Percentiles rank a stretch among this genome's conserved stretches.
phyloP scores from a whole-genome alignment of 257 asterid species.

The Plantago ovata region DNA sequence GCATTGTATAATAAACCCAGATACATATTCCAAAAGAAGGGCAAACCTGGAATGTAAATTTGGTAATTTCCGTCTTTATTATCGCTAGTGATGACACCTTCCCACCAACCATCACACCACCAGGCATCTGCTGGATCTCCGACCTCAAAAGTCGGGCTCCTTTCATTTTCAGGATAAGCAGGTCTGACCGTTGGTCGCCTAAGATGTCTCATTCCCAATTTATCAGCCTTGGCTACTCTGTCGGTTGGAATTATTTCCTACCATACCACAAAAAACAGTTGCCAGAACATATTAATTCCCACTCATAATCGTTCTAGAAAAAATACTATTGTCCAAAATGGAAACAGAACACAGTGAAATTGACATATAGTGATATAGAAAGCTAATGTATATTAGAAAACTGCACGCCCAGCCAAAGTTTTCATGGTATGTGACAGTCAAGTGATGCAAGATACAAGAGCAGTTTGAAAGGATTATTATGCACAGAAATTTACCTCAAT shows the following conservation, averaged over 20 bases:
- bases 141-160: slow-evolving; percentile 37
- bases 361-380: not conserved
- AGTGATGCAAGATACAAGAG: not conserved
- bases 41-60: slow-evolving; percentile 77
- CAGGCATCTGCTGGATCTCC: slow-evolving; percentile 89
- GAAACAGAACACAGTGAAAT: too few relatives aligned
- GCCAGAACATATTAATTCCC: slow-evolving; percentile 2
- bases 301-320: not conserved
- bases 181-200: slow-evolving; percentile 80
- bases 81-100: slow-evolving; percentile 58
- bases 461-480: not conserved
- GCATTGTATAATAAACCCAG: too few relatives aligned
- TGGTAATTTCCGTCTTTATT: slow-evolving; percentile 40
- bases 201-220: slow-evolving; percentile 66
- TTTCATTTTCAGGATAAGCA: slow-evolving; percentile 31
- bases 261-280: slow-evolving; percentile 5
- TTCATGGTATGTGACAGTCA: not conserved
- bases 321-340: too few relatives aligned
- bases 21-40: not conserved
- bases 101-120: slow-evolving; percentile 99
- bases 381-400: slow-evolving; percentile 4
- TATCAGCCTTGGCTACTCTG: slow-evolving; percentile 77
- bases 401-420: not conserved
- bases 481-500: slow-evolving; percentile 57
- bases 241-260: slow-evolving; percentile 85